Conservation (phyloP, 352 stramenopile species). For the Phytophthora niederhauseri region DNA sequence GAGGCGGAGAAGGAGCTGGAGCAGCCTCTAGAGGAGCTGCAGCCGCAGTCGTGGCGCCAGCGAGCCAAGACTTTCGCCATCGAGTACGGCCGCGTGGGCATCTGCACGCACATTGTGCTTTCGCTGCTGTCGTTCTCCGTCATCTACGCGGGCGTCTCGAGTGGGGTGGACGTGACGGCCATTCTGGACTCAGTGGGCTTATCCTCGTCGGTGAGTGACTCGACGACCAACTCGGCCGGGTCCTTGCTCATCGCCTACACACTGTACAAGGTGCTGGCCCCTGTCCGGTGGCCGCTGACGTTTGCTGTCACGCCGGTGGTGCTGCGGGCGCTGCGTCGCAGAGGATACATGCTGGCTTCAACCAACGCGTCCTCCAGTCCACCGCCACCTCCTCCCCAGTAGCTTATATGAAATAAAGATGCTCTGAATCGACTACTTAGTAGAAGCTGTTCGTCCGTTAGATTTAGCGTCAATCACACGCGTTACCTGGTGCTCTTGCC, state of each 20-base stretch:
- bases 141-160: constrained; percentile 75
- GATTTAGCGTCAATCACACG: constrained; percentile 7
- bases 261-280: constrained; percentile 81
- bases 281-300: constrained; percentile 80
- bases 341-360: constrained; percentile 73
- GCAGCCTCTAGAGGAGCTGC: constrained; percentile 9
- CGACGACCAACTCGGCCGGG: constrained; percentile 63
- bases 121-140: constrained; percentile 75
- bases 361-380: constrained; percentile 29
- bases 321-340: constrained; percentile 67
- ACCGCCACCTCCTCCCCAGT: constrained; percentile 18
- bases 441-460: constrained; percentile 21
- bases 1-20: constrained; percentile 33
- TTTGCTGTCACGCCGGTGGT: constrained; percentile 83
- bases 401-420: constrained; percentile 30
- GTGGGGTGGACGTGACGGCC: constrained; percentile 67
- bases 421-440: constrained; percentile 5
- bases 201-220: constrained; percentile 44
- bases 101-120: constrained; percentile 79
- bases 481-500: constrained; percentile 8
- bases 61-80: constrained; percentile 83
- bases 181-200: constrained; percentile 60
- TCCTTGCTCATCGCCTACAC: constrained; percentile 86
- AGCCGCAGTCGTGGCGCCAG: constrained; percentile 57
- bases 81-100: constrained; percentile 81